Base-by-base conservation (phyloP, 768 basidiomycete genomes). In the Pholiota conissans region DNA sequence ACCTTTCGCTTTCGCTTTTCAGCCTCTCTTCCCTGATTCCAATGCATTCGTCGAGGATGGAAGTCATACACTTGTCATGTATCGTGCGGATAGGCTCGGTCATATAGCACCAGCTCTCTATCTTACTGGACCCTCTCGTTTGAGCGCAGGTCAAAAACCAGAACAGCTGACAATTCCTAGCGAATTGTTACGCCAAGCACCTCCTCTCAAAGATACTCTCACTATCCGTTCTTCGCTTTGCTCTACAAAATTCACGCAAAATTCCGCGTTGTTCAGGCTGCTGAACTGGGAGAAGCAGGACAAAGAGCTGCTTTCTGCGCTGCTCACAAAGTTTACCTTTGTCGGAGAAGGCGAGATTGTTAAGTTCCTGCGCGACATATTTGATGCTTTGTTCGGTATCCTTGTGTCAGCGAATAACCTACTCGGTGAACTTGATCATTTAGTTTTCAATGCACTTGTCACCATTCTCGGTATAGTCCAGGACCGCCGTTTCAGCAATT, bases 271-370 rank as follows among this genome's bases (percentile, higher is more conserved):
- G 3, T 80, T 95, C 48, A 84, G 84, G 59, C 73, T 97, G 47
- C 75, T 96, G 52, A 84, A 84, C 62, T 97, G 95, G 95, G 86
- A 91, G 67, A 79, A 80, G 49, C 74, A 93, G 1, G 85, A 90
- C 57, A 81, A 82, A 56, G 86, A 88, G 8, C 69, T 83, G 10
- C 79, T 98, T 16, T 78, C 86, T 3, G 82, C 85, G 0, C 84
- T 92, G 11, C 82, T 98, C 52, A 80, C 82, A 60, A 87, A 91
- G 71, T 93, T 98, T 70, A 88, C 89, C 2, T 98, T 95, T 68
- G 94, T 95, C 16, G 89, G 91, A 8, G 95, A 98, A 72, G 89
- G 91, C 16, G 95, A 98, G 73, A 93, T 95, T 32, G 90, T 95
- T 70, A 95, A 95, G 70, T 95, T 94, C 71, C 79, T 94, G 18